Evolutionary conservation across 495 filamentous ascomycete genomes (phyloP), one percentile per base, ranked within the genome.

Genomic region (Delitschia confertaspora): DNA sequence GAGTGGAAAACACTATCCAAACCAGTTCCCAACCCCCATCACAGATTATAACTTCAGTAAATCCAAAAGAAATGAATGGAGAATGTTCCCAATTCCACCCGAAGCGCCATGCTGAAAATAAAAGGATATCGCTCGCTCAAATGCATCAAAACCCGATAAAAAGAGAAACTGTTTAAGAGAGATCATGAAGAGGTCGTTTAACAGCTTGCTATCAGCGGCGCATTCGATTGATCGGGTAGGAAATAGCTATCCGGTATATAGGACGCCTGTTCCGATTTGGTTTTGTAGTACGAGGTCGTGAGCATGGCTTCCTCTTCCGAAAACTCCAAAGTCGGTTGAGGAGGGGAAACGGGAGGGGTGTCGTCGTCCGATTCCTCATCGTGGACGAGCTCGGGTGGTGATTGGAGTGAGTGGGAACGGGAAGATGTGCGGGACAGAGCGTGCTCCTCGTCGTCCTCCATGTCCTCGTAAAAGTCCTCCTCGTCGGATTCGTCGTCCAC

Each of bases 311-410:
- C 67, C 69, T 88, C 84, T 52, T 82, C 74, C 27, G 79, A 70
- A 59, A 89, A 85, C 26, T 78, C 67, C 43, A 80, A 63, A 1
- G 76, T 70, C 3, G 66, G 63, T 53, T 73, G 65, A 41, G 81
- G 82, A 34, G 89, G 88, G 40, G 89, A 93, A n/a, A 83, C 79
- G 23, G 88, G 88, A 72, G 85, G 83, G 21, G 76, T 70, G 41
- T 83, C 80, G 45, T 83, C 79, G 33, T 84, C 80, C 0, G 81
- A 84, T 51, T 83, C 80, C 49, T 80, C 76, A 54, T 83, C 74
- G 57, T 74, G 70, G 22, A 83, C 71, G 51, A 94, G 77, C 65
- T 88, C 87, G 25, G 88, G 86, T 51, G 85, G 80, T 38, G 78
- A 74, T 56, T 78, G 72, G n/a, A n/a, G n/a, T n/a, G n/a, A n/a